Base-by-base conservation (phyloP, 306 rosid species). In the Mucuna pruriens region DNA sequence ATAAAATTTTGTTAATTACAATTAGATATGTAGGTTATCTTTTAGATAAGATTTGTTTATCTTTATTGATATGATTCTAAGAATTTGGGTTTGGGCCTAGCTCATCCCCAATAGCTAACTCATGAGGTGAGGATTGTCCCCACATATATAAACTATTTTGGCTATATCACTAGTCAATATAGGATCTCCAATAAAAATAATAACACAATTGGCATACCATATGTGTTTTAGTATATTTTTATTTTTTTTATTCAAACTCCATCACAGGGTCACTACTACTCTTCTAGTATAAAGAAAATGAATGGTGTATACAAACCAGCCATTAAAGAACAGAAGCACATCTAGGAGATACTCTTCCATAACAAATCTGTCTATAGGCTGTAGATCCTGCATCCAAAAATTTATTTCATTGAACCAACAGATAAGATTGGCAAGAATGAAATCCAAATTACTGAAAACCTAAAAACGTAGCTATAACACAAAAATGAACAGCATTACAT, bases 321-420 rank as follows among this genome's bases (percentile, higher is more conserved):
- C 99, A 92, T 93, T 96, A 85, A 96, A 90, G 93, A 86, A 96
- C 77, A 87, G 88, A 79, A 96, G 99, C 89, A 96, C 97, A 71
- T 96, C 99, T 11, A 96, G 89, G 57, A 96, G 93, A 89, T 91
- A 96, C 84, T 96, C 99, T 87, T 96, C 99, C 94, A 96, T 87
- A 48, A 96, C 90, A 82, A 90, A 96, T 61, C 92, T 93, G 80
- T 96, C 99, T 74, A 96, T 87, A 39, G 98, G 98, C 83, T 90
- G 94, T 70, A 96, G 51, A 62, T 96, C 99, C 99, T 96, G 97
- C 82, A 93, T 65, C 55, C 65, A 80, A 77, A 79, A 80, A 12
- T 45, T 49, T 69, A 34, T 68, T 69, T 23, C 34, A 70, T 78
- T 74, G 39, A 72, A 77, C 64, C 36, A 22, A 49, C 74, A 42